These are phyloP conservation scores for Raffaelea albimanens DNA, from an alignment of 2,329 filamentous ascomycete genomes.

Conservation along the genomic window DNA sequence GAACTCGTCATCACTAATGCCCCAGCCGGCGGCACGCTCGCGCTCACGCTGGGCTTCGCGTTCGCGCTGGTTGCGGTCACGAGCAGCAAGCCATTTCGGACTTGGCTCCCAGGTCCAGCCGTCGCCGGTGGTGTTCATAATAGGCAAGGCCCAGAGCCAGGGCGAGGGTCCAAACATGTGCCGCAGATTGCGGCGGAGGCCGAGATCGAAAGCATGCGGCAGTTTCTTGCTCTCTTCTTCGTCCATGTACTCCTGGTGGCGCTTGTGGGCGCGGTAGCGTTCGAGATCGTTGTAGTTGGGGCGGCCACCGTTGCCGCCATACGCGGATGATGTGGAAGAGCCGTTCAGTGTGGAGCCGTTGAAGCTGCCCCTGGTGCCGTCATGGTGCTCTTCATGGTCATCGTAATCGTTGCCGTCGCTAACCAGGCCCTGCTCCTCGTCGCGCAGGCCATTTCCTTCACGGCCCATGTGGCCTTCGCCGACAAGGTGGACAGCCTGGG, in stretches of 20 bases:
- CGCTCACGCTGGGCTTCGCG: slow-evolving; percentile 51
- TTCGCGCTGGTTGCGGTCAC: slow-evolving; percentile 51
- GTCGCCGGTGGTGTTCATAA: slow-evolving; percentile 80
- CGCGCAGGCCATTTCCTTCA: slow-evolving; percentile 25
- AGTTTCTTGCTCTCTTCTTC: slow-evolving; percentile 81
- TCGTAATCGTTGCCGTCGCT: slow-evolving; percentile 4
- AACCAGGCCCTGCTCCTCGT: slow-evolving; percentile 9
- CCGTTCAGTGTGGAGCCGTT: neutral
- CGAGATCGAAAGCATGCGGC: slow-evolving; percentile 89
- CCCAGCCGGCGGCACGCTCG: slow-evolving; percentile 62
- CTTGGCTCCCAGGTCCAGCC: slow-evolving; percentile 93
- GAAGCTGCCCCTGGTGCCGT: neutral
- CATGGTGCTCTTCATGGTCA: neutral
- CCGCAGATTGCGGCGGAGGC: slow-evolving; percentile 66
- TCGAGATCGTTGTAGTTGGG: slow-evolving; percentile 47
- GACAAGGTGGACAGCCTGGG: slow-evolving; percentile 23
- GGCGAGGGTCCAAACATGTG: slow-evolving; percentile 74
- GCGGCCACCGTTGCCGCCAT: slow-evolving; percentile 34
- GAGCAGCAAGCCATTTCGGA: slow-evolving; percentile 63
- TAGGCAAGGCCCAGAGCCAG: slow-evolving; percentile 67
- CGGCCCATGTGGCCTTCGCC: slow-evolving; percentile 27
- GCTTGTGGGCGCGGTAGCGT: slow-evolving; percentile 41
- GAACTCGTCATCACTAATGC: slow-evolving; percentile 29
- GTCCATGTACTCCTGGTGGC: slow-evolving; percentile 69
- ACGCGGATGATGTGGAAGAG: slow-evolving; percentile 15